These are phyloP conservation scores for Pseudogymnoascus verrucosus DNA, from an alignment of 2,329 filamentous ascomycete species.

Conservation along the genomic window DNA sequence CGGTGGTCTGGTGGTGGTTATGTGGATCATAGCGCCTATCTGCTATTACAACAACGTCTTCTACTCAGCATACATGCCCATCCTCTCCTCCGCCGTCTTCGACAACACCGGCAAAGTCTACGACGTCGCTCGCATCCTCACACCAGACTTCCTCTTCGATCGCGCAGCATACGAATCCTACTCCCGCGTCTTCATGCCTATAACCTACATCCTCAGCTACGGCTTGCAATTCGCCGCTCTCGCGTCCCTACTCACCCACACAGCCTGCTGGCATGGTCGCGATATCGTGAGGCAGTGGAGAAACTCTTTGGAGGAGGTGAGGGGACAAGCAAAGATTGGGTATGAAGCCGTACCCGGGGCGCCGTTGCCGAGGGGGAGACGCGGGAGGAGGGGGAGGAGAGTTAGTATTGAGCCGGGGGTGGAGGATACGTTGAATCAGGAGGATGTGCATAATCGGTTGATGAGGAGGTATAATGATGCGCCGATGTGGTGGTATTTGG, in stretches of 20 bases:
- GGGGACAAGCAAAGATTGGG: constrained; percentile 38
- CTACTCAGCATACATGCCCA: constrained; percentile 79
- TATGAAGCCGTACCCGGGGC: constrained; percentile 43
- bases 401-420: constrained; percentile 32
- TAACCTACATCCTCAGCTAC: constrained; percentile 82
- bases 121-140: constrained; percentile 73
- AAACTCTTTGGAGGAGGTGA: constrained; percentile 57
- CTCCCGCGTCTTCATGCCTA: constrained; percentile 75
- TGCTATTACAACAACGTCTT: constrained; percentile 74
- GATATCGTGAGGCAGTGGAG: constrained; percentile 75
- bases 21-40: constrained; percentile 76
- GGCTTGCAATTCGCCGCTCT: constrained; percentile 79
- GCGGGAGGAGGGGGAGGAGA: constrained; percentile 18
- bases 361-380: constrained; percentile 1
- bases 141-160: constrained; percentile 70
- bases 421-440: constrained; percentile 53
- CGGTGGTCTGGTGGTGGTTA: constrained; percentile 69
- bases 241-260: constrained; percentile 72
- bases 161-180: constrained; percentile 69
- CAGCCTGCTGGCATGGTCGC: constrained; percentile 73
- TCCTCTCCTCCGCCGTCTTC: constrained; percentile 76
- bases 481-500: constrained; percentile 71
- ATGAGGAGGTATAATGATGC: constrained; percentile 80
- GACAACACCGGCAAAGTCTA: constrained; percentile 77
- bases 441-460: constrained; percentile 77